Evolutionary conservation across 2,329 filamentous ascomycete genomes (phyloP), one percentile per base, ranked within the genome.

Genomic region (Talaromyces piceae): DNA sequence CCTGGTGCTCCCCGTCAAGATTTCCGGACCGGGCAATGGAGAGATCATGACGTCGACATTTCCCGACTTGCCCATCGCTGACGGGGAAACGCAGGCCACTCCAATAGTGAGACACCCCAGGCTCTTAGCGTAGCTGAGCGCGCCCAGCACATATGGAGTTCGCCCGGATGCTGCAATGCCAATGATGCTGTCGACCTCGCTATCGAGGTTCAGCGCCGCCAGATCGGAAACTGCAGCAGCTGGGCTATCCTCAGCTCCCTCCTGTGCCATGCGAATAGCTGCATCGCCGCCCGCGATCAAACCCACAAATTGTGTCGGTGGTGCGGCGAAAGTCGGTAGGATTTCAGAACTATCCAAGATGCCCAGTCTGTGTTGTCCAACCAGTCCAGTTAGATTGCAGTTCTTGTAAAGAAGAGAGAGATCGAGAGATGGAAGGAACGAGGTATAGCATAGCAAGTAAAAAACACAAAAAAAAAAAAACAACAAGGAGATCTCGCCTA

Each of bases 1-100:
- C 26, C 73, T 61, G 1, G 73, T 75, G 55, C 72, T 75, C 2
- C 72, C 72, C n/a, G 71, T 72, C 3, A 74, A 63, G 3, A 72
- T 67, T 56, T 74, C 72, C 1, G 72, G 65, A 0, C 72, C 72
- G 1, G 70, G 69, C 2, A 74, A 59, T n/a, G 66, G 61, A 16
- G 60, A 61, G 46, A 74, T 71, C 48, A 72, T 56, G 31, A 58
- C 59, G 25, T 68, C 61, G 2, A 64, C 61, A 33, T 57, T 54
- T 0, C 60, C 63, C 2, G 61, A 59, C 2, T 45, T 45, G 20
- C 56, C 56, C 54, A 68, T 65, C 0, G 60, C 61, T 4, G 69
- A 71, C 1, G 66, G 67, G 6, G 58, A 49, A n/a, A 67, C 63
- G 51, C 71, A 74, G 2, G 67, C 66, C 9, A 74, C 51, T 0